Evolutionary conservation across 2,329 filamentous ascomycete species (phyloP), one percentile per base, ranked within the genome.

Genomic region (Diaporthe humulicola): DNA sequence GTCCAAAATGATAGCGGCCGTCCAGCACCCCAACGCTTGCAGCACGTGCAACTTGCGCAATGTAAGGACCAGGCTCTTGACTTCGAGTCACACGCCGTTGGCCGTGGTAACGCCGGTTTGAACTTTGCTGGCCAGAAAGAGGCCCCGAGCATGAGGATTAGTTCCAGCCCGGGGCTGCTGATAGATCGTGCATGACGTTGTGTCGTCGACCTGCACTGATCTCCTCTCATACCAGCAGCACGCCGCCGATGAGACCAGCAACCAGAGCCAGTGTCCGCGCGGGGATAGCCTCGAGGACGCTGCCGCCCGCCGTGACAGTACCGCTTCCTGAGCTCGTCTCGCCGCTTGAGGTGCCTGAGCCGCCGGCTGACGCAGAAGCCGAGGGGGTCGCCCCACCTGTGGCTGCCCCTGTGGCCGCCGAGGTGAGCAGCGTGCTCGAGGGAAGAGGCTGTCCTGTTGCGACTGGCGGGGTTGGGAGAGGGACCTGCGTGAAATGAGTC

Each of bases 141-240:
- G 42, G 22, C 15, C 40, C 25, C 38, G 12, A n/a, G 25, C 33
- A n/a, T 38, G 0, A 38, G 14, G 4, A 25, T 9, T 10, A 10
- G 36, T 38, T 38, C 36, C 4, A 7, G 9, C 17, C 25, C 36
- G 2, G 36, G n/a, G 7, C 36, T 19, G 15, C 6, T 19, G 19
- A 28, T 28, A 28, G 3, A 28, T 19, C 25, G 7, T n/a, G 28
- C n/a, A n/a, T n/a, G 3, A 12, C 10, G 12, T 9, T 15, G 38
- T 4, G 7, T 67, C n/a, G 40, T 45, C 25, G 12, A 45, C 58
- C 25, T 30, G 58, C 58, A 15, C 25, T 22, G 38, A 2, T 48
- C 19, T 36, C 19, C 19, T 66, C 64, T 69, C 64, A 69, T 40
- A 52, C 28, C n/a, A 69, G 48, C 19, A 69, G 14, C n/a, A 54